A percentile compares a stretch with the other conserved stretches of the same genome.
Conservation (phyloP, 352 stramenopile genomes). For the Phytophthora constricta region DNA sequence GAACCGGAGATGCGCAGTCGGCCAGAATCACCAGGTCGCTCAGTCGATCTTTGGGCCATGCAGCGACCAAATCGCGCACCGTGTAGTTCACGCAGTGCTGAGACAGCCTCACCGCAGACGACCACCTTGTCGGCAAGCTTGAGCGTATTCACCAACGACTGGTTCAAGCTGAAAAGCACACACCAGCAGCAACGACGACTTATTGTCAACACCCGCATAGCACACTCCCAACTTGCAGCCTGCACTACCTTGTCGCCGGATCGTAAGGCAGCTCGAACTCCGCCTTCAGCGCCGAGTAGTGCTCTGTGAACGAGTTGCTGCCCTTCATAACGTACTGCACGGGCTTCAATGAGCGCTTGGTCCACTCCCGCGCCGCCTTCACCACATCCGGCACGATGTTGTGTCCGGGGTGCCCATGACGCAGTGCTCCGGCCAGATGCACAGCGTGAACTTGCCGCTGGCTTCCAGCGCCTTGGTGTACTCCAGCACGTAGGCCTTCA, state of each 20-base stretch:
- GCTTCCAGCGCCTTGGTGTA: constrained; percentile 92
- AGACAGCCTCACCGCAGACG: constrained; percentile 95
- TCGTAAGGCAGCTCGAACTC: constrained; percentile 92
- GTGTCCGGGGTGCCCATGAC: constrained; percentile 92
- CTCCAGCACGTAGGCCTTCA: constrained; percentile 87
- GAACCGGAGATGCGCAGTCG: constrained; percentile 76
- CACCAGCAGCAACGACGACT: constrained; percentile 2
- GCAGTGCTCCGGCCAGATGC: constrained; percentile 98
- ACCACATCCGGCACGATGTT: constrained; percentile 87
- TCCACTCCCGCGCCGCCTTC: constrained; percentile 88
- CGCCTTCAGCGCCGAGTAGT: constrained; percentile 94
- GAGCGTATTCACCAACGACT: constrained; percentile 85
- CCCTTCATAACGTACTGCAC: constrained; percentile 95
- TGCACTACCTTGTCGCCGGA: constrained; percentile 57
- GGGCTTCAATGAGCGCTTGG: constrained; percentile 56
- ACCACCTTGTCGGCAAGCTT: constrained; percentile 87
- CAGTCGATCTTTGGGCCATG: constrained; percentile 80
- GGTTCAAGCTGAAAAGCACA: constrained; percentile 77
- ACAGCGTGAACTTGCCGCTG: constrained; percentile 91
- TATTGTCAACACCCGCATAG: not conserved
- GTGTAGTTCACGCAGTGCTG: constrained; percentile 98
- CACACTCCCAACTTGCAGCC: constrained; percentile 5
- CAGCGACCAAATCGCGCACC: constrained; percentile 88
- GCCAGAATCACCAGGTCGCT: constrained; percentile 79
- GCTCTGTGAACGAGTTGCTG: constrained; percentile 95